These are phyloP conservation scores for Geotrichum citri-aurantii DNA, from an alignment of 1,139 yeast genomes.

Conservation along the genomic window DNA sequence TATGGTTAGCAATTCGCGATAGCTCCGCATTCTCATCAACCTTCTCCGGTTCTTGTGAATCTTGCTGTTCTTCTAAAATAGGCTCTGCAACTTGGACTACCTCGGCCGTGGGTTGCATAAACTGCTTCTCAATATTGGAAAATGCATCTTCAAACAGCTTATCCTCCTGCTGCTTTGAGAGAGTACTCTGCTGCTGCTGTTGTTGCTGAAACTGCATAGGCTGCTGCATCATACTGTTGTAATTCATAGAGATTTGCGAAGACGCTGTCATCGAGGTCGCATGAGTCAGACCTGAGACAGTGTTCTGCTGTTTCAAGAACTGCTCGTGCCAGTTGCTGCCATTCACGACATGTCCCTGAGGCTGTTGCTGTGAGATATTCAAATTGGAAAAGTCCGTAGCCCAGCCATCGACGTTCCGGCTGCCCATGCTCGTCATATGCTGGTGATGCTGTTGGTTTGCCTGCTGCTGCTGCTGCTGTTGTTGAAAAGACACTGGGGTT, in stretches of 20 bases:
- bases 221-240: not conserved
- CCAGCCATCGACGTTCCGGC: conserved; percentile 1
- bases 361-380: conserved; percentile 9
- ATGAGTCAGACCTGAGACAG: conserved; percentile 1
- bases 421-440: not conserved
- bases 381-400: conserved; percentile 7
- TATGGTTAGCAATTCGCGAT: conserved; percentile 31
- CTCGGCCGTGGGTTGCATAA: conserved; percentile 10
- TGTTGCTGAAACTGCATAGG: not conserved
- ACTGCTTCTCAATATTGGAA: conserved; percentile 25
- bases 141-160: conserved; percentile 30
- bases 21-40: conserved; percentile 25
- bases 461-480: conserved; percentile 11
- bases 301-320: conserved; percentile 4
- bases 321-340: conserved; percentile 6
- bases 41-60: conserved; percentile 16
- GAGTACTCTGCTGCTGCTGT: not conserved
- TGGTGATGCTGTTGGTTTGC: not conserved
- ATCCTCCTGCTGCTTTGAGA: conserved; percentile 1
- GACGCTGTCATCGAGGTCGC: conserved; percentile 3
- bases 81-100: not conserved
- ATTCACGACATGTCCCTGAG: conserved; percentile 8
- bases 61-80: not conserved
- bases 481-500: conserved; percentile 18
- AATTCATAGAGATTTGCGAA: not conserved